Base-by-base conservation (phyloP, 345 rosid genomes). In the Leavenworthia alabamica region DNA sequence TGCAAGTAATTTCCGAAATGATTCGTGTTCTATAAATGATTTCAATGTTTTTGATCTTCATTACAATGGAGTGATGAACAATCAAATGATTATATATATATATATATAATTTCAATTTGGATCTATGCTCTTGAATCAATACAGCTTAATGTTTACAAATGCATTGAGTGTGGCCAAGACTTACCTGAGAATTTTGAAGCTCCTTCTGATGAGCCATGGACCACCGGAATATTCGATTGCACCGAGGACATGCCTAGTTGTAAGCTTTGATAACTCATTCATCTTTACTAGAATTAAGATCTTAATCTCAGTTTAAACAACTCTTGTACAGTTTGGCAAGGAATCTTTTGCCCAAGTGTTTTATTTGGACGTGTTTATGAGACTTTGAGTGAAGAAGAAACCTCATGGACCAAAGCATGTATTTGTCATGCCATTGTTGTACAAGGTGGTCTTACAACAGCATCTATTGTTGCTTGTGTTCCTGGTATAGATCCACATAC, bases 141-240 rank as follows among this genome's bases (percentile, higher is more conserved):
- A 29, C 1, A 92, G 98, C 74, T 92, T 86, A 40, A 36, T 42
- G 90, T 76, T 52, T 81, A 71, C 26, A 93, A 80, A 80, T 93
- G 99, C 72, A 75, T 81, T 16, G 99, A 93, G 77, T 93, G 99
- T 72, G 99, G 99, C 26, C 99, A 93, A 77, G 37, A 74, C 62
- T 77, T 93, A 55, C 97, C 99, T 10, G 89, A 86, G 41, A 79
- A 88, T 74, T 93, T 82, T 33, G 80, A 81, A 78, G 82, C 88
- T 47, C 99, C 94, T 10, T 83, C 78, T 3, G 91, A 79, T 73
- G 99, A 93, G 73, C 89, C 92, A 42, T 93, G 99, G 99, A 82
- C 91, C 16, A 87, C 94, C 2, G 99, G 94, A 40, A 87, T 93
- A 47, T 89, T 93, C 60, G 99, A 97, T 13, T 93, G 92, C 52